phyloP scores from a whole-genome alignment of 2,329 filamentous ascomycete genomes.

The Phialemoniopsis sp. region DNA sequence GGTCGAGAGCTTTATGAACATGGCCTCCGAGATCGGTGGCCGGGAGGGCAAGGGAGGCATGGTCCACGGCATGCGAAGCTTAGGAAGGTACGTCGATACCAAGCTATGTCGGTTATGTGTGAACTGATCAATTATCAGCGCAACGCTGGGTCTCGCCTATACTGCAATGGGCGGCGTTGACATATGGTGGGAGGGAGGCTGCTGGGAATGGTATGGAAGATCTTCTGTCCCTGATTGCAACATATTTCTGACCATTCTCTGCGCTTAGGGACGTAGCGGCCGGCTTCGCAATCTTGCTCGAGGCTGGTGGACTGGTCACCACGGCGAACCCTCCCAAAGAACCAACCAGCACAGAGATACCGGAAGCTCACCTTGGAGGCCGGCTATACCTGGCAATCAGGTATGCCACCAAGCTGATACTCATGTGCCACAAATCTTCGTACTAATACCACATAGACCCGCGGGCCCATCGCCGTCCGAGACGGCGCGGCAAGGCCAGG shows the following conservation, averaged over 20 bases:
- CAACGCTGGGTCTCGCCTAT: slow-evolving; percentile 71
- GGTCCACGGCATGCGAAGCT: slow-evolving; percentile 71
- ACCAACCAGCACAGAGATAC: slow-evolving; percentile 48
- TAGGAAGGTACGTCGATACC: slow-evolving; percentile 45
- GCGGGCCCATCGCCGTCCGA: slow-evolving; percentile 59
- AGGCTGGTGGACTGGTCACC: slow-evolving; percentile 71
- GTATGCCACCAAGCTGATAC: slow-evolving; percentile 12
- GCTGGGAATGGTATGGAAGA: slow-evolving; percentile 65
- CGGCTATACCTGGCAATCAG: slow-evolving; percentile 68
- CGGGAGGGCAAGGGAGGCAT: slow-evolving; percentile 67
- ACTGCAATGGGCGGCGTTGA: slow-evolving; percentile 72
- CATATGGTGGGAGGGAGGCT: slow-evolving; percentile 81
- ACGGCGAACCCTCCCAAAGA: slow-evolving; percentile 67
- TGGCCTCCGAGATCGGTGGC: slow-evolving; percentile 63
- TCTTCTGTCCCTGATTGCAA: background rate
- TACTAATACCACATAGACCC: slow-evolving; percentile 46
- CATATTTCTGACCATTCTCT: background rate
- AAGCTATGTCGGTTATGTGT: background rate
- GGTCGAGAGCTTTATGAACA: slow-evolving; percentile 70
- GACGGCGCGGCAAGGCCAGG: slow-evolving; percentile 62
- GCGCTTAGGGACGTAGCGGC: slow-evolving; percentile 65
- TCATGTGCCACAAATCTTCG: too few relatives aligned
- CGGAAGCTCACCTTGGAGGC: slow-evolving; percentile 59
- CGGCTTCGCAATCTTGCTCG: slow-evolving; percentile 66
- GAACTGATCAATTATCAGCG: slow-evolving; percentile 35